phyloP scores from a whole-genome alignment of 805 yeast genomes.

The Martiniozyma abietophila region DNA sequence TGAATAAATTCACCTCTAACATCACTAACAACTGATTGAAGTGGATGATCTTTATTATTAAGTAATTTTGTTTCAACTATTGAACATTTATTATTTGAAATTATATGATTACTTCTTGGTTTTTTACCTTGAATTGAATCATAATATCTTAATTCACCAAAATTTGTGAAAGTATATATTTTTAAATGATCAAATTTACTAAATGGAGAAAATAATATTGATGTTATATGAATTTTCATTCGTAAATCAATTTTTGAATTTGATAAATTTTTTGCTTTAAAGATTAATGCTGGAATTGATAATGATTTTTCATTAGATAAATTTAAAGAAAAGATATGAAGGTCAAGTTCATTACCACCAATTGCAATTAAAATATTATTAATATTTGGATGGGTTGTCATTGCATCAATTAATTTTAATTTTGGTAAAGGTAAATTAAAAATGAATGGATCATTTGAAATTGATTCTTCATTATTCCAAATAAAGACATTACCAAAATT shows the following conservation, averaged over 20 bases:
- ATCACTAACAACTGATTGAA: conserved; percentile 64
- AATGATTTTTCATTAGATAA: conserved; percentile 4
- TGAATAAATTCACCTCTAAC: conserved; percentile 56
- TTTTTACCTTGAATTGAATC: conserved; percentile 57
- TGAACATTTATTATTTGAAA: conserved; percentile 16
- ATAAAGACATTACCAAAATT: conserved; percentile 12
- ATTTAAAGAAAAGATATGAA: conserved; percentile 36
- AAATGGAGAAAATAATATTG: conserved; percentile 36
- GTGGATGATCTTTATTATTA: conserved; percentile 22
- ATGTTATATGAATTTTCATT: conserved; percentile 73
- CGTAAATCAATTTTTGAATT: conserved; percentile 69
- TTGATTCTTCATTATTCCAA: conserved; percentile 11
- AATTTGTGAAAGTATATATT: conserved; percentile 58
- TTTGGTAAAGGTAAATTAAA: conserved; percentile 22
- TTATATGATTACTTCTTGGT: conserved; percentile 47
- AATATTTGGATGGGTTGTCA: conserved; percentile 9
- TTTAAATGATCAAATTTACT: conserved; percentile 33
- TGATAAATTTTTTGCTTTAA: conserved; percentile 76
- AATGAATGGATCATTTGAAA: conserved; percentile 21
- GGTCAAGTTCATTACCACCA: conserved; percentile 82
- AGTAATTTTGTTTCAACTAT: conserved; percentile 14
- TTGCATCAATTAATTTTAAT: conserved; percentile 26
- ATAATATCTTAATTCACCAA: conserved; percentile 71
- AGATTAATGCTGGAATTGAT: conserved; percentile 30
- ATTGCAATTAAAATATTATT: conserved; percentile 51